Evolutionary conservation across 163 green algal genomes (phyloP).

Genomic region (Scenedesmus sp.): DNA sequence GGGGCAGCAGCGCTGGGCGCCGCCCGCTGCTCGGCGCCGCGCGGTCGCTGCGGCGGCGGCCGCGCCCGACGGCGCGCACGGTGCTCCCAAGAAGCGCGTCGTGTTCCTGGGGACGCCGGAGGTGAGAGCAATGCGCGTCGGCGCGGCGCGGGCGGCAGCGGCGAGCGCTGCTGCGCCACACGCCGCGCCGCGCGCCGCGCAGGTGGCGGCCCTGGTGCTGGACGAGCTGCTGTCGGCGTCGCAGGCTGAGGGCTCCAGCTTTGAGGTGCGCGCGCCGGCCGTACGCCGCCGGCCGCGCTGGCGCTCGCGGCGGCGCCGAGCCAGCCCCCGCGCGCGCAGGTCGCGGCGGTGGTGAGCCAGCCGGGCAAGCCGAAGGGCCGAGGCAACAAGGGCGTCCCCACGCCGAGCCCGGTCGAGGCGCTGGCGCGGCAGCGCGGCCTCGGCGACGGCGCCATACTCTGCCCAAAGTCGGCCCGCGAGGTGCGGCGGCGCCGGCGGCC

Average conservation of each 20-base stretch:
- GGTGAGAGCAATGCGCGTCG: slow-evolving; percentile 47
- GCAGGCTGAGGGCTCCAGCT: slow-evolving; percentile 50
- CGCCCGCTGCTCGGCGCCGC: no score
- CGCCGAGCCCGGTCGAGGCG: slow-evolving; percentile 79
- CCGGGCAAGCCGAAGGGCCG: slow-evolving; percentile 80
- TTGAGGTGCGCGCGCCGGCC: slow-evolving; percentile 72
- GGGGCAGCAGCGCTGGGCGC: no score
- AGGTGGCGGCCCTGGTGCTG: slow-evolving; percentile 75
- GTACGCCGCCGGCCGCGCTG: background rate
- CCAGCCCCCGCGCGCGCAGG: no score
- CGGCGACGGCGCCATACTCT: slow-evolving; percentile 26
- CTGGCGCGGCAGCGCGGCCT: slow-evolving; percentile 62
- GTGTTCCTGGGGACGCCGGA: slow-evolving; percentile 93
- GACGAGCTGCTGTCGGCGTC: slow-evolving; percentile 67
- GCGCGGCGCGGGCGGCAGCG: no score
- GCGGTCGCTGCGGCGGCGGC: no score
- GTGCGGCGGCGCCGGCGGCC: slow-evolving; percentile 3
- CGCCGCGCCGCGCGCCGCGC: background rate
- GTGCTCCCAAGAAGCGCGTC: slow-evolving; percentile 56
- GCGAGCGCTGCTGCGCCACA: background rate
- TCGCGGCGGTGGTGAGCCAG: slow-evolving; percentile 91
- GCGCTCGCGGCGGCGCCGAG: background rate
- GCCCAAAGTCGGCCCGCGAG: slow-evolving; percentile 39
- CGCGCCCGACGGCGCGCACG: no score
- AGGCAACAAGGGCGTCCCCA: slow-evolving; percentile 68